Evolutionary conservation across 1,284 basidiomycete species (phyloP), one percentile per base, ranked within the genome.

Genomic region (Sporisorium sorghi): DNA sequence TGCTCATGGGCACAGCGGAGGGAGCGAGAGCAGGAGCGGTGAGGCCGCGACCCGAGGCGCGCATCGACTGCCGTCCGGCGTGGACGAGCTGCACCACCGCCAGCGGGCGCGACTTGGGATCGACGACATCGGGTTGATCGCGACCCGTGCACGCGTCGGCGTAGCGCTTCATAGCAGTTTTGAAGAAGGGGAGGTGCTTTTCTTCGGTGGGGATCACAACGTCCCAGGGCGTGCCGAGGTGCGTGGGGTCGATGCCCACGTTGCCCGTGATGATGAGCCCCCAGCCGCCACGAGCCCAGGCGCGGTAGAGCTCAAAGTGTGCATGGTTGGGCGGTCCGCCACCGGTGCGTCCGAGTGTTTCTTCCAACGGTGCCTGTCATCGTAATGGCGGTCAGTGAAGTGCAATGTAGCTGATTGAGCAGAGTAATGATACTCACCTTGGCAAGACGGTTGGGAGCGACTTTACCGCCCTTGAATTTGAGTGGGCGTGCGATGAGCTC

Each of bases 221-320:
- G 82, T 97, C 95, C 65, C 92, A 89, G 1, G 93, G 93, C 10
- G 94, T 87, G 0, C 91, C 88, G 1, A 96, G 87, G 82, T 96
- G 93, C 0, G 87, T 84, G 0, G 82, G 79, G 47, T 90, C 89
- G 32, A 97, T 90, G 76, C 92, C 91, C 1, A 94, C 89, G 78
- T 97, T 97, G 17, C 95, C 88, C 0, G 94, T 94, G 53, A 96
- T 86, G 57, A 97, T 87, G 87, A 97, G 92, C 0, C 93, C 95
- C 93, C 93, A 97, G 21, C 88, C 88, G 5, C 90, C 89, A 39
- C 87, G 83, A 0, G 90, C 89, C 94, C 94, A 98, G 73, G 87
- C 86, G 0, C 88, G 85, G 83, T 98, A 97, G 24, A 97, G 87
- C 1, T 85, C 81, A 40, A 88, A 85, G 81, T 93, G 91, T 37